These are phyloP conservation scores for Hibiscus trionum DNA, from an alignment of 345 rosid genomes.

Conservation along the genomic window DNA sequence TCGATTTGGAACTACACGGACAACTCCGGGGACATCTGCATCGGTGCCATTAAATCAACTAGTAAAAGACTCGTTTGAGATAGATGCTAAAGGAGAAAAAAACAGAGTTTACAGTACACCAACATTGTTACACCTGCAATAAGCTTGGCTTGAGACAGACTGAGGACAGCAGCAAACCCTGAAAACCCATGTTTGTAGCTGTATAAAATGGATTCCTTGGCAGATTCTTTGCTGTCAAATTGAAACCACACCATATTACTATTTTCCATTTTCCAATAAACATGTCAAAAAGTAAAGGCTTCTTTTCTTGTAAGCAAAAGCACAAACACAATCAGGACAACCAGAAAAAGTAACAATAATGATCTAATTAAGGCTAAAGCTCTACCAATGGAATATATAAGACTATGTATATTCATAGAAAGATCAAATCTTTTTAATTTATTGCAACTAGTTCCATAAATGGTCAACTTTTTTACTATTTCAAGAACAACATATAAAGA, in stretches of 20 bases:
- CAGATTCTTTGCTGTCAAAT: slow-evolving; percentile 44
- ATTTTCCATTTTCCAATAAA: slow-evolving; percentile 2
- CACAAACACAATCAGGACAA: no score
- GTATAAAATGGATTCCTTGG: slow-evolving; percentile 37
- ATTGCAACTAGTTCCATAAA: neutral
- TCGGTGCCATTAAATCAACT: neutral
- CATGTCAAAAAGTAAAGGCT: neutral
- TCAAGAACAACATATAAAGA: neutral
- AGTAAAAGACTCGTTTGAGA: neutral
- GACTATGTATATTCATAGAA: neutral
- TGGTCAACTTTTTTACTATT: neutral
- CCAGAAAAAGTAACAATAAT: neutral
- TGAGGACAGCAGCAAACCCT: slow-evolving; percentile 47
- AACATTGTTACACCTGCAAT: slow-evolving; percentile 47
- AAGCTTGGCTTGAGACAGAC: slow-evolving; percentile 37
- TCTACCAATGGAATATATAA: neutral
- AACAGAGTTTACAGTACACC: slow-evolving; percentile 26
- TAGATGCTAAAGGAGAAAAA: neutral
- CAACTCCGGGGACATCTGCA: slow-evolving; percentile 43
- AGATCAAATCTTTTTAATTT: neutral
- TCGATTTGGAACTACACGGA: slow-evolving; percentile 30
- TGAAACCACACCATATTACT: slow-evolving; percentile 7
- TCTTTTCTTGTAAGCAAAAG: neutral
- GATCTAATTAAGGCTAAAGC: neutral
- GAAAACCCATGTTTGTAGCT: slow-evolving; percentile 61